These are phyloP conservation scores for Linum lewisii DNA, from an alignment of 345 rosid species.

Conservation along the genomic window DNA sequence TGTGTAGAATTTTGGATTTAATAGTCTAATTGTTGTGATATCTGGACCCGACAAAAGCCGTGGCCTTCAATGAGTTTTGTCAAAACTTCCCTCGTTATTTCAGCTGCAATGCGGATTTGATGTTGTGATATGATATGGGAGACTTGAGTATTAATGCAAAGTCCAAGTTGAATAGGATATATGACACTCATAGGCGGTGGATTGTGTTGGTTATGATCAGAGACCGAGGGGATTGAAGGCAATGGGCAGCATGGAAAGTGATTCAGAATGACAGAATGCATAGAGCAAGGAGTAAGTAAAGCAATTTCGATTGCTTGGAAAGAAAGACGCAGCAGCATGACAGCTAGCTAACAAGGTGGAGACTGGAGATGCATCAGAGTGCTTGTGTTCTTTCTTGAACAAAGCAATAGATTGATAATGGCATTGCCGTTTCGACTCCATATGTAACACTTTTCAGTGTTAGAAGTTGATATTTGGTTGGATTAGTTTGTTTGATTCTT, in stretches of 20 bases:
- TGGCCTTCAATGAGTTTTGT: too few species aligned
- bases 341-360: not conserved
- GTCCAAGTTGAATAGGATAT: not conserved
- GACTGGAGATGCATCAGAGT: not conserved
- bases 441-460: not conserved
- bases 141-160: too few species aligned
- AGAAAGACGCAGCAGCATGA: conserved; percentile 3
- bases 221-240: conserved; percentile 59
- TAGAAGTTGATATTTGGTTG: too few species aligned
- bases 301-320: conserved; percentile 6
- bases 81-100: too few species aligned
- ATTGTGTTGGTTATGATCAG: conserved; percentile 13
- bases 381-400: not conserved
- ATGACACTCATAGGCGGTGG: not conserved
- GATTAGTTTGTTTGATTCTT: not conserved
- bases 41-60: too few species aligned
- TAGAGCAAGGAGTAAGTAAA: not conserved
- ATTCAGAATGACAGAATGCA: conserved; percentile 26
- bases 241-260: conserved; percentile 56
- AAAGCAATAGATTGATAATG: not conserved
- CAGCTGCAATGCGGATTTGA: too few species aligned
- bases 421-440: not conserved
- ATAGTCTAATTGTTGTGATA: too few species aligned
- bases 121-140: too few species aligned
- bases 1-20: too few species aligned